Evolutionary conservation across 352 stramenopile genomes (phyloP).

Genomic region (Phytophthora nicotianae): DNA sequence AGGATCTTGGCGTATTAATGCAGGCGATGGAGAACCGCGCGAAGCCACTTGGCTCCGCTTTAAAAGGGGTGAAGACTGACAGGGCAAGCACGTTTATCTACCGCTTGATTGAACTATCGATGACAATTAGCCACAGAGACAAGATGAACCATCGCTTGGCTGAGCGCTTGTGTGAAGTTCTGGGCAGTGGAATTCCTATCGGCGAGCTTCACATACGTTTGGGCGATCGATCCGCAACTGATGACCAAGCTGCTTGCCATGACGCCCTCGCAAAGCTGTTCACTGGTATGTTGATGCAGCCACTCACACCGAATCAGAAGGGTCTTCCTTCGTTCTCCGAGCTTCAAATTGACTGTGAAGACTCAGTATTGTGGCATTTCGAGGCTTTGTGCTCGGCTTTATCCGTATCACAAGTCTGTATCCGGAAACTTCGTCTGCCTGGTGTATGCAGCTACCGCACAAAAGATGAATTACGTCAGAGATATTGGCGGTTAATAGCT

Average conservation of each 20-base stretch:
- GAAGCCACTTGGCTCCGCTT: not conserved
- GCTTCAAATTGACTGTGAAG: slow-evolving; percentile 10
- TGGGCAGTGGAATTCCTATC: slow-evolving; percentile 9
- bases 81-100: slow-evolving; percentile 2
- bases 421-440: slow-evolving; percentile 6
- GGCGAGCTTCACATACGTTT: slow-evolving; percentile 11
- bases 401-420: slow-evolving; percentile 1
- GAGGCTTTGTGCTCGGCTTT: slow-evolving; percentile 20
- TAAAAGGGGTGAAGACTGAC: not conserved
- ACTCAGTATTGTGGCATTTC: slow-evolving; percentile 13
- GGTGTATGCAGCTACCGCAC: slow-evolving; percentile 2
- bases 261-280: slow-evolving; percentile 13
- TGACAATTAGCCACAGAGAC: slow-evolving; percentile 1
- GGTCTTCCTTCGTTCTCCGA: slow-evolving; percentile 3
- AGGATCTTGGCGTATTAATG: slow-evolving; percentile 6
- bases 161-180: slow-evolving; percentile 8
- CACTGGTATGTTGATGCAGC: slow-evolving; percentile 16
- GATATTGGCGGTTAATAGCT: slow-evolving; percentile 1
- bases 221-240: not conserved
- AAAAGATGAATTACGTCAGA: slow-evolving; percentile 2
- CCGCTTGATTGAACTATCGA: slow-evolving; percentile 7
- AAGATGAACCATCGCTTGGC: slow-evolving; percentile 1
- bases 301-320: not conserved
- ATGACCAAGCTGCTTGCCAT: not conserved
- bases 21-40: not conserved